Percentiles rank a stretch among this genome's conserved stretches.
Conservation (phyloP, 345 rosid genomes). For the Bretschneidera sinensis region DNA sequence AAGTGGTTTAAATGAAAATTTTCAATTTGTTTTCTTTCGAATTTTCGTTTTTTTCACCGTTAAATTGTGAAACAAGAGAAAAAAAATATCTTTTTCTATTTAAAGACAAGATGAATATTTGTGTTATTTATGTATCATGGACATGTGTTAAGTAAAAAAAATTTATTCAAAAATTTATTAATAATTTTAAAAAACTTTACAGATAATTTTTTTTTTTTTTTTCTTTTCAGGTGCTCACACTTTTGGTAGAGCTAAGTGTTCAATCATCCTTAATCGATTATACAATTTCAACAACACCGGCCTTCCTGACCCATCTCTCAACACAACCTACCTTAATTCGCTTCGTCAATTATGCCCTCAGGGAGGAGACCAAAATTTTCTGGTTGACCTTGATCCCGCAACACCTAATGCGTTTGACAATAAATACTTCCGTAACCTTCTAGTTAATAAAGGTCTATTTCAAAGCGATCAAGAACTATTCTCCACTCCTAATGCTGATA, state of each 20-base stretch:
- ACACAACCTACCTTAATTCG: slow-evolving; percentile 29
- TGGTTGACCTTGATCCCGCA: slow-evolving; percentile 37
- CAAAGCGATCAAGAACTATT: slow-evolving; percentile 31
- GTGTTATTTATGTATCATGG: no score
- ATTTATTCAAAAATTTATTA: no score
- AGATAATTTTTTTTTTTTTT: no score
- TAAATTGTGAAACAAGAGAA: no score
- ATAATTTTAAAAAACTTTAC: no score
- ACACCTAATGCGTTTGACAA: slow-evolving; percentile 47
- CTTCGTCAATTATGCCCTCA: slow-evolving; percentile 43
- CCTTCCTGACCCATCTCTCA: slow-evolving; percentile 44
- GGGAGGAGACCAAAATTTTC: slow-evolving; percentile 41
- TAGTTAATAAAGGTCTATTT: slow-evolving; percentile 15
- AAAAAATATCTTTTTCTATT: no score
- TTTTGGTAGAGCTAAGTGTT: slow-evolving; percentile 54
- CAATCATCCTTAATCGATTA: slow-evolving; percentile 30
- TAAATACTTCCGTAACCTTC: slow-evolving; percentile 48
- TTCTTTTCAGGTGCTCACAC: slow-evolving; percentile 57
- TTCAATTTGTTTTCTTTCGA: no score
- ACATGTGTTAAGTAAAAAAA: no score
- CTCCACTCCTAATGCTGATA: slow-evolving; percentile 27
- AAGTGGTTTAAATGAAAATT: no score
- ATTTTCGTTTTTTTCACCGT: no score
- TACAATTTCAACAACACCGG: slow-evolving; percentile 40
- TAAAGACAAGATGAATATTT: no score